Evolutionary conservation across 2,329 filamentous ascomycete species (phyloP), one percentile per base, ranked within the genome.

Genomic region (Paraphaeosphaeria sporulosa): DNA sequence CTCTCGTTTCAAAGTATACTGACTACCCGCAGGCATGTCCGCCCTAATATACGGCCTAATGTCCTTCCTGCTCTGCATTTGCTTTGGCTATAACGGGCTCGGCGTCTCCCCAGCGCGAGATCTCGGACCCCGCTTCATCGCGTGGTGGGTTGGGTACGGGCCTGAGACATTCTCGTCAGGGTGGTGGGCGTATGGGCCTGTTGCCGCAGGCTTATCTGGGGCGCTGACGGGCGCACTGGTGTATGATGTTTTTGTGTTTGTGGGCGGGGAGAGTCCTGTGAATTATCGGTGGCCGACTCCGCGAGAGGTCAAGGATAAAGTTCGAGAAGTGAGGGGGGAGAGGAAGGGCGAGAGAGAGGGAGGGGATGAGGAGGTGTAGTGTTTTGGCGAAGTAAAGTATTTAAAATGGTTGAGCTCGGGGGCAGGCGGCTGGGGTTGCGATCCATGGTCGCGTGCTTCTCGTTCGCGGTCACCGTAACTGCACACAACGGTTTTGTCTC

Each of bases 41-140:
- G 89, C 78, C 1, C 69, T 70, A 6, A 69, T 71, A n/a, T 64
- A 73, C 32, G 68, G 72, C 5, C 66, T 74, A 38, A 63, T 67
- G 9, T 65, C 58, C 6, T 71, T 70, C 51, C 62, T 71, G 27
- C 66, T 71, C 30, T 70, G 67, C 64, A 63, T 74, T 2, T 64
- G 68, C 0, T 58, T 72, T 8, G 70, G 70, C 9, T 72, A 72
- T 60, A 73, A 73, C 4, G 72, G 73, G 36, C 63, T 72, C 7
- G 74, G 89, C 12, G 89, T 92, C 62, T 91, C 91, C 66, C 77
- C 90, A 44, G 89, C 89, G 23, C 84, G 89, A 73, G 90, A 92
- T 67, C 89, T 92, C 69, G 89, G 89, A 0, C 89, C 89, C 1
- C 81, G 89, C n/a, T 78, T 92, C 27, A 84, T 90, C 60, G 85